These are phyloP conservation scores for Lippia alba DNA, from an alignment of 305 asterid species.

Conservation along the genomic window DNA sequence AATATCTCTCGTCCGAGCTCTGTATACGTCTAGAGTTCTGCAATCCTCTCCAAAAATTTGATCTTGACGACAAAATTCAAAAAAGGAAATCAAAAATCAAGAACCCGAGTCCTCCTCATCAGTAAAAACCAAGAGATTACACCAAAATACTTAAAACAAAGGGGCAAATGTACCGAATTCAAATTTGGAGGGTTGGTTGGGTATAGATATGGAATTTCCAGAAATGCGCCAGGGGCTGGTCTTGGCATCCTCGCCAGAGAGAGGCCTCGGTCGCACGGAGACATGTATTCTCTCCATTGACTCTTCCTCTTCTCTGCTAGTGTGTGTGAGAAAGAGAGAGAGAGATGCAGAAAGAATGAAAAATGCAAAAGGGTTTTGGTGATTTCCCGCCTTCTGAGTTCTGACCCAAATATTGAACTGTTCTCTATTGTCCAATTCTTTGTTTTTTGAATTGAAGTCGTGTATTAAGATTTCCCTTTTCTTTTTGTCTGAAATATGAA, in stretches of 20 bases:
- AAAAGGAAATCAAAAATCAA: not conserved
- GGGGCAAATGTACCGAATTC: slow-evolving; percentile 64
- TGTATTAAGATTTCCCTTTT: no score
- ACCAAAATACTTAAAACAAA: not conserved
- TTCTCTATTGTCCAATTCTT: not conserved
- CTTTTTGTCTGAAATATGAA: no score
- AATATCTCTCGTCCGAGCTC: slow-evolving; percentile 65
- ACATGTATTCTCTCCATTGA: slow-evolving; percentile 90
- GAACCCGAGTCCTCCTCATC: not conserved
- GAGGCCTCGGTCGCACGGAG: slow-evolving; percentile 82
- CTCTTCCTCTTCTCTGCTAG: slow-evolving; percentile 8
- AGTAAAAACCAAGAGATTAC: not conserved
- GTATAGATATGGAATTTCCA: slow-evolving; percentile 61
- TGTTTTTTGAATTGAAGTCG: not conserved
- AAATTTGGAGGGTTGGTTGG: slow-evolving; percentile 71
- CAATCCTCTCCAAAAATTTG: slow-evolving; percentile 71
- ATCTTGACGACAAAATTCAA: slow-evolving; percentile 43
- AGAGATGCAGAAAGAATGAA: not conserved
- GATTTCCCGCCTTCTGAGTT: slow-evolving; percentile 39
- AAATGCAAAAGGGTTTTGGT: slow-evolving; percentile 29
- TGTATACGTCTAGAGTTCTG: slow-evolving; percentile 66
- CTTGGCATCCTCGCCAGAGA: slow-evolving; percentile 73
- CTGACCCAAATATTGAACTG: not conserved
- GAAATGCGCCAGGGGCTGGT: slow-evolving; percentile 84
- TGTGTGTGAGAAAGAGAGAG: not conserved